Conservation (phyloP, 257 asterid genomes). For the Plantago major region DNA sequence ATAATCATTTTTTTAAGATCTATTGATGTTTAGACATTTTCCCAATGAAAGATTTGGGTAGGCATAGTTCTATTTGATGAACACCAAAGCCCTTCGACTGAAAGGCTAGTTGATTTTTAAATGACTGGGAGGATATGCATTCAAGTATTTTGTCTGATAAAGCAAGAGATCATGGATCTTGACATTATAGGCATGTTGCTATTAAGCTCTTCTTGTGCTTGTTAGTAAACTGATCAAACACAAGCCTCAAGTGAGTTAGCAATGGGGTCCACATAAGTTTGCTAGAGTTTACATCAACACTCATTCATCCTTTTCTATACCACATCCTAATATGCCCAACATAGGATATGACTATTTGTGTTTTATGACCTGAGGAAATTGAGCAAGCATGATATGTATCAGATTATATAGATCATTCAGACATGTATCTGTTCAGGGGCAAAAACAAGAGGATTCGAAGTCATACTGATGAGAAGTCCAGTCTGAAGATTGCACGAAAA, state of each 20-base stretch:
- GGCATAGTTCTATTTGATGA: neutral
- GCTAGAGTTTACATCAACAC: too few species aligned
- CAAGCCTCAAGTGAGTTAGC: conserved; percentile 1
- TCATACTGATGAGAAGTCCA: conserved; percentile 26
- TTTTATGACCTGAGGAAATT: conserved; percentile 13
- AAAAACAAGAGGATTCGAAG: conserved; percentile 34
- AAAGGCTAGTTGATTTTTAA: neutral
- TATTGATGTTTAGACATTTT: neutral
- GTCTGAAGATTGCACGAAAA: conserved; percentile 31
- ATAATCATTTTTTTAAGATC: neutral
- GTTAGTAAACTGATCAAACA: neutral
- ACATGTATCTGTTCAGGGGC: conserved; percentile 37
- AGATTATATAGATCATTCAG: conserved; percentile 9
- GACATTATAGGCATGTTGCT: conserved; percentile 2
- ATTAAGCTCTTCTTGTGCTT: too few species aligned
- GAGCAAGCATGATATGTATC: conserved; percentile 5
- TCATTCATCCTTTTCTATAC: too few species aligned
- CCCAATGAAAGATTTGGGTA: neutral
- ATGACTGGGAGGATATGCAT: neutral
- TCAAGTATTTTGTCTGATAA: neutral
- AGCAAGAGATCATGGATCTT: conserved; percentile 6
- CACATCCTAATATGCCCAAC: too few species aligned
- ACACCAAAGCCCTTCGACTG: too few species aligned
- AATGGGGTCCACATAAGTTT: neutral
- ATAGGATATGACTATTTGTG: neutral